Conservation (phyloP, 163 green algal genomes). For the Scenedesmus sp. region DNA sequence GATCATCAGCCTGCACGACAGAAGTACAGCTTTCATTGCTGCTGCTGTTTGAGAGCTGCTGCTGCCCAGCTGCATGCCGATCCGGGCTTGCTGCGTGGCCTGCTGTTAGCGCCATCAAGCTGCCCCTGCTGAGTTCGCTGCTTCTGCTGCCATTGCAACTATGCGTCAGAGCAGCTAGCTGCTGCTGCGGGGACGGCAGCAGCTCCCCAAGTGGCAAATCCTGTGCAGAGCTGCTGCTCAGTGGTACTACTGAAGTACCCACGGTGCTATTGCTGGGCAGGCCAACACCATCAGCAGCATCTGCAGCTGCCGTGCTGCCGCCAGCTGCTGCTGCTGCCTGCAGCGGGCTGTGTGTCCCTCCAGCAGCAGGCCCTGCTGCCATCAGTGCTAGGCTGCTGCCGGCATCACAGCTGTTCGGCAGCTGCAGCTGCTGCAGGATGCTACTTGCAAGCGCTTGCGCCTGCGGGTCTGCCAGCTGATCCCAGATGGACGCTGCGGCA, state of each 20-base stretch:
- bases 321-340: neutral
- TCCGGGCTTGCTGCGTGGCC: neutral
- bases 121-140: conserved; percentile 19
- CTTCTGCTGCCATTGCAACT: conserved; percentile 30
- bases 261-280: neutral
- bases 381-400: neutral
- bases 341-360: neutral
- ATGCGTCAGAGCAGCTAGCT: conserved; percentile 7
- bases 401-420: neutral
- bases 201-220: neutral
- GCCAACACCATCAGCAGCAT: neutral
- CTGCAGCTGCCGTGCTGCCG: neutral
- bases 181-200: neutral
- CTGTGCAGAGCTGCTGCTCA: conserved; percentile 12
- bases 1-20: neutral
- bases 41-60: neutral
- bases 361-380: neutral
- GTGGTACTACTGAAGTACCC: neutral
- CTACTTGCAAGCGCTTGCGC: conserved; percentile 15
- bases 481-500: conserved; percentile 9
- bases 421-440: conserved; percentile 33
- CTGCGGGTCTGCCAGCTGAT: neutral
- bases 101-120: neutral
- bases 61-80: neutral
- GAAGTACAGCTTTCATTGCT: neutral